A percentile compares a stretch with the other conserved stretches of the same genome.
Conservation (phyloP, 176 grass and related monocot species). For the Hordeum marinum region DNA sequence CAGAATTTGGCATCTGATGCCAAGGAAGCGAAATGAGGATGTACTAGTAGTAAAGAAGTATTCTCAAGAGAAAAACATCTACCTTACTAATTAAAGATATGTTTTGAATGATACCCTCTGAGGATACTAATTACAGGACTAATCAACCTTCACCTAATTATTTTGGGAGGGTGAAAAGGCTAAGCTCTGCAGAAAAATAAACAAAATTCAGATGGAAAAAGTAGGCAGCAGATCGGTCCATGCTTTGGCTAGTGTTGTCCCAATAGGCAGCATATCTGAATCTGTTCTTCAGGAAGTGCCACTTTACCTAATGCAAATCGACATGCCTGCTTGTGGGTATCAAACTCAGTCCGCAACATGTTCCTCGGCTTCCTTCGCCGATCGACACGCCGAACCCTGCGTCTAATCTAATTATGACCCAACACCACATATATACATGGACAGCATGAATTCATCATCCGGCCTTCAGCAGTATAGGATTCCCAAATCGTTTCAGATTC, state of each 20-base stretch:
- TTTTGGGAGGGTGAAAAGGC: background rate
- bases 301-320: slow-evolving; percentile 38
- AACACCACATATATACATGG: slow-evolving; percentile 23
- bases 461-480: slow-evolving; percentile 34
- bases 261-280: slow-evolving; percentile 51
- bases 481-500: slow-evolving; percentile 31
- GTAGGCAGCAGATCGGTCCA: slow-evolving; percentile 6
- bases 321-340: slow-evolving; percentile 38
- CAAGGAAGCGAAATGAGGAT: background rate
- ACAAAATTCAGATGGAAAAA: slow-evolving; percentile 1
- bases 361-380: slow-evolving; percentile 7
- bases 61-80: background rate
- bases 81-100: background rate
- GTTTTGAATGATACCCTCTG: background rate
- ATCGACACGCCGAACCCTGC: background rate
- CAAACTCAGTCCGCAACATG: slow-evolving; percentile 36
- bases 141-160: slow-evolving; percentile 9
- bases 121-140: background rate
- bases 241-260: slow-evolving; percentile 51
- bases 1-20: slow-evolving; percentile 18
- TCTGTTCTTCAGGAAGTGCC: slow-evolving; percentile 27
- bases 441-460: slow-evolving; percentile 18
- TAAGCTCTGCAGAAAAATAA: background rate
- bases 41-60: background rate
- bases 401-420: slow-evolving; percentile 7